Percentiles rank a stretch among this genome's conserved stretches.
These are phyloP conservation scores for Coniochaeta sp. DNA, from an alignment of 2,329 filamentous ascomycete genomes.

Conservation along the genomic window DNA sequence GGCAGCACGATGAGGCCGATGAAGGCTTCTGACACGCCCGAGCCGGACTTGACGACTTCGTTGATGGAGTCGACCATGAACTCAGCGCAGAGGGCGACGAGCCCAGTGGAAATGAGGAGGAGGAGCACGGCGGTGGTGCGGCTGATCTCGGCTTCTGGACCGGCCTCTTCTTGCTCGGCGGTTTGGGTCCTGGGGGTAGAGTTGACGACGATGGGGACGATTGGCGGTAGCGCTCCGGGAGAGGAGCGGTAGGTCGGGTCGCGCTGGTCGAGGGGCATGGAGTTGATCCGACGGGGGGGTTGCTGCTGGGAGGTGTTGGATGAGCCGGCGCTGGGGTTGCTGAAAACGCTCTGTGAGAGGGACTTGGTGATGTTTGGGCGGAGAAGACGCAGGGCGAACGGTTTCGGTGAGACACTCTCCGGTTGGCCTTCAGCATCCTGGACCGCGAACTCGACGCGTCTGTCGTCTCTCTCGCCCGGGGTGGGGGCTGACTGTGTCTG, in stretches of 20 bases:
- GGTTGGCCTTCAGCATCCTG: slow-evolving; percentile 23
- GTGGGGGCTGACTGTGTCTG: slow-evolving; percentile 3
- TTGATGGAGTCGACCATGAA: slow-evolving; percentile 55
- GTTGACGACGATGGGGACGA: slow-evolving; percentile 23
- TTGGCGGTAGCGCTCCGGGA: slow-evolving; percentile 19
- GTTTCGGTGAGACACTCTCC: slow-evolving; percentile 20
- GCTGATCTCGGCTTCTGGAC: slow-evolving; percentile 26
- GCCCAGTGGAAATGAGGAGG: slow-evolving; percentile 43
- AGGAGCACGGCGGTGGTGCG: slow-evolving; percentile 39
- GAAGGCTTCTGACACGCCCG: slow-evolving; percentile 48
- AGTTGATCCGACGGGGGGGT: slow-evolving; percentile 45
- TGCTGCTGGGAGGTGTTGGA: slow-evolving; percentile 14
- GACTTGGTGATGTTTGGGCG: slow-evolving; percentile 44
- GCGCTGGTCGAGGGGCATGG: slow-evolving; percentile 46
- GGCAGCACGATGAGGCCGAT: slow-evolving; percentile 67
- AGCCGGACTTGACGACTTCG: slow-evolving; percentile 37
- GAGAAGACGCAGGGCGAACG: slow-evolving; percentile 34
- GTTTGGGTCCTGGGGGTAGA: slow-evolving; percentile 10
- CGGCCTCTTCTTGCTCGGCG: slow-evolving; percentile 19
- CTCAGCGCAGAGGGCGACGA: slow-evolving; percentile 54
- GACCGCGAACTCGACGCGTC: slow-evolving; percentile 38
- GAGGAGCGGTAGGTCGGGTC: slow-evolving; percentile 11
- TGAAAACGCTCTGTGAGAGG: slow-evolving; percentile 54
- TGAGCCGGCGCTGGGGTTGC: slow-evolving; percentile 8
- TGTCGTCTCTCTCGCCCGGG: slow-evolving; percentile 17